phyloP scores from a whole-genome alignment of 371 early-diverging fungal genomes.

The Mortierella sp. region DNA sequence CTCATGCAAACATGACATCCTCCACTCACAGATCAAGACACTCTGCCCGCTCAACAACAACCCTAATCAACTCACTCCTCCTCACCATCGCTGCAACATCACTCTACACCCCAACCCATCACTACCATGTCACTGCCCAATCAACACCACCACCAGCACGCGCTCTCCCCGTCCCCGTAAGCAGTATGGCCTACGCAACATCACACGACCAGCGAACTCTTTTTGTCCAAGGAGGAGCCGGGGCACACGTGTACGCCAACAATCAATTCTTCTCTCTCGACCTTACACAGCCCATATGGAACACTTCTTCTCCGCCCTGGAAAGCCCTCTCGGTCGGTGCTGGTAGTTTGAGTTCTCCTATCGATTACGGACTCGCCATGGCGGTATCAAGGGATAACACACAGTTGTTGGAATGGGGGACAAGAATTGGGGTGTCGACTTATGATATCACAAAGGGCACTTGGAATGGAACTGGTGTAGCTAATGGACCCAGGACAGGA shows the following conservation, averaged over 20 bases:
- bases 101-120: background rate
- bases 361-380: slow-evolving; percentile 8
- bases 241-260: background rate
- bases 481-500: background rate
- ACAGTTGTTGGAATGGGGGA: background rate
- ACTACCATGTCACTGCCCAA: background rate
- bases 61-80: background rate
- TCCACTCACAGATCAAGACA: background rate
- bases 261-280: slow-evolving; percentile 21
- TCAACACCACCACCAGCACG: background rate
- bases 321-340: background rate
- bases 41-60: background rate
- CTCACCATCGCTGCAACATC: background rate
- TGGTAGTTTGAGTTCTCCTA: background rate
- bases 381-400: slow-evolving; percentile 1
- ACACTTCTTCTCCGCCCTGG: slow-evolving; percentile 7
- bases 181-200: slow-evolving; percentile 9
- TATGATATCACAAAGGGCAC: background rate
- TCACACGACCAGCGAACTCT: background rate
- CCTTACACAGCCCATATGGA: slow-evolving; percentile 9
- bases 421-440: background rate
- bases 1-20: background rate
- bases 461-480: background rate
- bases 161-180: background rate
- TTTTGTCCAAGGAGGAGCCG: slow-evolving; percentile 6